Evolutionary conservation across 805 yeast genomes (phyloP), one percentile per base, ranked within the genome.

Genomic region (Starmerella stellata): DNA sequence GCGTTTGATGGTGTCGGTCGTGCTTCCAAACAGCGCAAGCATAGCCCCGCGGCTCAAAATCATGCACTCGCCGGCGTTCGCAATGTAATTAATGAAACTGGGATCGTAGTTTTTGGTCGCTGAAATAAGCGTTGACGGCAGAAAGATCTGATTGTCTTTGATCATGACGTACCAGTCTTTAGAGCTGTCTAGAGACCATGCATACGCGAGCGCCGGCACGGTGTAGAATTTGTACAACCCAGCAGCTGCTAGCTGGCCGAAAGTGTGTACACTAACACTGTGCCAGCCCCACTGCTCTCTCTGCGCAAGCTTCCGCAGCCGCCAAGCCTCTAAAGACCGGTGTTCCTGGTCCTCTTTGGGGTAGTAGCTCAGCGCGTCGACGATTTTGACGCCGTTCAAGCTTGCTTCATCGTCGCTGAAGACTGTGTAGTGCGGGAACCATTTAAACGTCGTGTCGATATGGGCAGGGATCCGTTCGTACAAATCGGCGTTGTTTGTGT

Each of bases 391-490:
- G 15, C 60, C 60, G 9, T 49, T 57, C 17, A 61, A 39, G 8
- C 46, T 40, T 15, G 50, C 57, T 4, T 53, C 52, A 7, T 48
- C 40, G 43, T 58, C 64, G 14, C 61, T 52, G 44, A 57, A 61
- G 9, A 61, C 34, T 14, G 46, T 56, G 39, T 52, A 55, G 36
- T 55, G 40, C 11, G 54, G 56, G 23, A 57, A 49, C 21, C 51
- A 43, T 2, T 54, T 48, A 13, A 59, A 42, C 5, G 62, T 55
- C 7, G 63, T 56, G 30, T 47, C 30, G 21, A 56, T 31, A 38
- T 61, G 65, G 14, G 54, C 40, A 7, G 64, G 63, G 35, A 59
- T 30, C 14, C 62, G 57, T 18, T 49, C 38, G 60, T 59, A 56
- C 34, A 54, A 44, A 3, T 50, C 56, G 3, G 55, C 50, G 5